phyloP scores from a whole-genome alignment of 2,329 filamentous ascomycete genomes.

The Trichoderma polysporum region DNA sequence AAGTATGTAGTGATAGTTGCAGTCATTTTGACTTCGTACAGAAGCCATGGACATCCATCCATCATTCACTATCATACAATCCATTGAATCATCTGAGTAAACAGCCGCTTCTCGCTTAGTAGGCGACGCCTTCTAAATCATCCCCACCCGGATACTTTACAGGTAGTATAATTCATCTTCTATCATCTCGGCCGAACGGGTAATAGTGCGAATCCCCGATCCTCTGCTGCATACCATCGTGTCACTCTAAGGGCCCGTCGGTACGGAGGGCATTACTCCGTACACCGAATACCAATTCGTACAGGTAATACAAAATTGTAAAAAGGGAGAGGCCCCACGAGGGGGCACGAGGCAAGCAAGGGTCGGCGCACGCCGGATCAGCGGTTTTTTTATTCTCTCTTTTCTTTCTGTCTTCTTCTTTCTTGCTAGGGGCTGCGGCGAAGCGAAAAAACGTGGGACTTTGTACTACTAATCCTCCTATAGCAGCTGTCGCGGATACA shows the following conservation, averaged over 20 bases:
- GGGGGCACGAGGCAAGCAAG: neutral
- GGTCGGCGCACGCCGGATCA: slow-evolving; percentile 3
- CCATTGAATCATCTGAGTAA: neutral
- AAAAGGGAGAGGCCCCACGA: neutral
- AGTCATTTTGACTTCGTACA: neutral
- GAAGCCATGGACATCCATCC: neutral
- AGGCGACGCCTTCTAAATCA: neutral
- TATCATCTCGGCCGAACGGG: too few relatives aligned
- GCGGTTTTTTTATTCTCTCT: neutral
- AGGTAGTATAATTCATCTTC: too few relatives aligned
- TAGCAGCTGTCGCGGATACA: neutral
- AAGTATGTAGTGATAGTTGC: too few relatives aligned
- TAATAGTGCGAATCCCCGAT: neutral
- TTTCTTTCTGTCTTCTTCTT: neutral
- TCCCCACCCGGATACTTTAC: neutral
- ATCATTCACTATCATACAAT: neutral
- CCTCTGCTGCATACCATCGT: slow-evolving; percentile 4
- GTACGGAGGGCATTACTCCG: neutral
- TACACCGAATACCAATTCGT: neutral
- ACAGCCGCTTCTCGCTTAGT: neutral
- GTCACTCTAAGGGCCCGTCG: neutral
- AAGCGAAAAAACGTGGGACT: neutral
- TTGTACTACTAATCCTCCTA: neutral
- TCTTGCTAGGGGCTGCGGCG: neutral
- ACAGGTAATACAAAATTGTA: neutral